Evolutionary conservation across 192 early-diverging fungal genomes (phyloP).

Genomic region (Linnemannia hyalina): DNA sequence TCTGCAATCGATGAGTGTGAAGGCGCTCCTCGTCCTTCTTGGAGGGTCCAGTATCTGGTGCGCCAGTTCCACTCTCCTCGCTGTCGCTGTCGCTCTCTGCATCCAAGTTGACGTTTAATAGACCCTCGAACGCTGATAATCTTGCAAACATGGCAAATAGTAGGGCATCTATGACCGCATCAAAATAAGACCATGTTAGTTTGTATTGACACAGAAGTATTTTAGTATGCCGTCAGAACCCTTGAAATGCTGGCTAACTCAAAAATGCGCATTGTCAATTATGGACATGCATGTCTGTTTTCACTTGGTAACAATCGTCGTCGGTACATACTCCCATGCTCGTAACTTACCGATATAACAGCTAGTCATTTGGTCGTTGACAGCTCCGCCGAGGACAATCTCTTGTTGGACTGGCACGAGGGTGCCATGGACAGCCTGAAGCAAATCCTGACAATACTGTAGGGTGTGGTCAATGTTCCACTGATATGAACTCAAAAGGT

Average conservation of each 20-base stretch:
- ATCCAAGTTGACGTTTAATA: constrained; percentile 65
- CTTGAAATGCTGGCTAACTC: too few species aligned
- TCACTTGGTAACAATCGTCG: background rate
- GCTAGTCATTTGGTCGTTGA: constrained; percentile 71
- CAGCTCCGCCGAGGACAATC: constrained; percentile 61
- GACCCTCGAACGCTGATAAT: constrained; percentile 69
- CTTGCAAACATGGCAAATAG: constrained; percentile 77
- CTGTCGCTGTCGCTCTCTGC: constrained; percentile 55
- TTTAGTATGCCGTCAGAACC: too few species aligned
- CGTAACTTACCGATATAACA: constrained; percentile 74
- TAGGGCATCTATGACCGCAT: constrained; percentile 60
- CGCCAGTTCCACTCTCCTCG: constrained; percentile 14
- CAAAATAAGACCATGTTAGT: background rate
- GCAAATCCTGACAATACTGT: constrained; percentile 48
- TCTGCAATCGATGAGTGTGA: constrained; percentile 62
- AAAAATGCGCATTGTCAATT: background rate
- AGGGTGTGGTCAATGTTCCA: constrained; percentile 52
- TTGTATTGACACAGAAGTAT: background rate
- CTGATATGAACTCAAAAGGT: constrained; percentile 41
- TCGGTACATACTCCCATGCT: background rate
- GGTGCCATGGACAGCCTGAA: constrained; percentile 51
- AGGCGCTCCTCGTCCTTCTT: constrained; percentile 24
- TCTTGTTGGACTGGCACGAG: constrained; percentile 41
- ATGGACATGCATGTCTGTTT: constrained; percentile 14
- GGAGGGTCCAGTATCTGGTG: background rate